Percentiles rank a stretch among this genome's conserved stretches.
These are phyloP conservation scores for Fusarium anthophilum DNA, from an alignment of 2,329 filamentous ascomycete genomes.

Conservation along the genomic window DNA sequence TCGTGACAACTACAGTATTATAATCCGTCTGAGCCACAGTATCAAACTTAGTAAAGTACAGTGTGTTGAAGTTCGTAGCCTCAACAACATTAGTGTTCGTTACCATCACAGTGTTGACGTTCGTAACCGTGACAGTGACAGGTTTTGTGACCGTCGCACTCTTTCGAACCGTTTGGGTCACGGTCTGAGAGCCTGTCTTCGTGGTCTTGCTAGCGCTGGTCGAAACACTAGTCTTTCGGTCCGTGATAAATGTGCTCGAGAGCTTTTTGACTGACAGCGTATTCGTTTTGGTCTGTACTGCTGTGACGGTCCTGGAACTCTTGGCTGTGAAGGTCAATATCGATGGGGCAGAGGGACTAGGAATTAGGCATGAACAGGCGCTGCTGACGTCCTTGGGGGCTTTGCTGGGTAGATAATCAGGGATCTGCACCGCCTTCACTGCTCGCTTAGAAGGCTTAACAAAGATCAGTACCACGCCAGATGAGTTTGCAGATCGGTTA, in stretches of 20 bases:
- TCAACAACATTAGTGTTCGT: background rate
- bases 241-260: background rate
- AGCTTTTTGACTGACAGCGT: background rate
- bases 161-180: background rate
- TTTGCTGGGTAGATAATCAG: background rate
- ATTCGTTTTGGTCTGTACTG: background rate
- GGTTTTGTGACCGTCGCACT: background rate
- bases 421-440: background rate
- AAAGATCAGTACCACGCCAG: background rate
- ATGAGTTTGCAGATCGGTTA: fast-evolving
- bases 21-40: no score
- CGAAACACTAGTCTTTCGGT: background rate
- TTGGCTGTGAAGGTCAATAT: background rate
- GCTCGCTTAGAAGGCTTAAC: background rate
- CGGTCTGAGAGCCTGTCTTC: background rate
- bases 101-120: background rate
- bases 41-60: no score
- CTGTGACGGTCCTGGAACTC: background rate
- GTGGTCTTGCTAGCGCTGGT: background rate
- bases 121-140: background rate
- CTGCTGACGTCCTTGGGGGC: background rate
- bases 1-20: background rate
- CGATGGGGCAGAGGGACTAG: background rate
- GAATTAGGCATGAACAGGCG: background rate
- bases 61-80: background rate